phyloP scores from a whole-genome alignment of 1,139 yeast genomes.

The Nakaseomyces uthaithaninus region DNA sequence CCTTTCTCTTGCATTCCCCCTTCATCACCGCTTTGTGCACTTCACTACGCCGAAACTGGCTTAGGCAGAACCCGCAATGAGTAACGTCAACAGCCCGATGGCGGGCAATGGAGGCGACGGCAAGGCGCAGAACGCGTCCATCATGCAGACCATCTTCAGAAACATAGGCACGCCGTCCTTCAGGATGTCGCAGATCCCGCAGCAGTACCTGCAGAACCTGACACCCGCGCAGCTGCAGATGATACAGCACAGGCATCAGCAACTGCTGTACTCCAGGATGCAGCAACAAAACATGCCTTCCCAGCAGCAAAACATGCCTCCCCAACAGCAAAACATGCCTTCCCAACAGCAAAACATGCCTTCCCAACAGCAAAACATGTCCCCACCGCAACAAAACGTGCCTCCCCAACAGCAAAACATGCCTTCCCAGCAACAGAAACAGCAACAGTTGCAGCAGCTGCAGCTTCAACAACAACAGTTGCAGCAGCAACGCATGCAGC shows the following conservation, averaged over 20 bases:
- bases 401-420: constrained; percentile 11
- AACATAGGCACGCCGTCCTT: constrained; percentile 33
- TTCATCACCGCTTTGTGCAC: too few relatives aligned
- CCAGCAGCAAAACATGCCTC: constrained; percentile 19
- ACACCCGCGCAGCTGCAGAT: constrained; percentile 33
- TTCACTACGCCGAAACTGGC: too few relatives aligned
- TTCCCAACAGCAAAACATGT: constrained; percentile 14
- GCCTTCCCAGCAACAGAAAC: constrained; percentile 9
- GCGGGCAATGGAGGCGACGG: neutral
- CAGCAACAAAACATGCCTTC: constrained; percentile 27
- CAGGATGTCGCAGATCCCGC: constrained; percentile 30
- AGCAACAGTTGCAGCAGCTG: constrained; percentile 4
- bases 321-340: constrained; percentile 16
- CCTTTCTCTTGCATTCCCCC: neutral
- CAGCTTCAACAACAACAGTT: neutral
- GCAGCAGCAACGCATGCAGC: neutral
- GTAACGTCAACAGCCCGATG: constrained; percentile 4
- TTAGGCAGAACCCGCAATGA: neutral
- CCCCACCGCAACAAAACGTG: constrained; percentile 12
- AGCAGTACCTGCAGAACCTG: constrained; percentile 28
- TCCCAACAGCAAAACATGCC: constrained; percentile 15
- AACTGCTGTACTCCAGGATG: constrained; percentile 22
- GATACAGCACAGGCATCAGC: constrained; percentile 33
- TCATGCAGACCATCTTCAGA: constrained; percentile 18
- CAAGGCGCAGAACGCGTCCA: constrained; percentile 4